Conservation (phyloP, 441 rosid species). For the Euphorbia celastroides region DNA sequence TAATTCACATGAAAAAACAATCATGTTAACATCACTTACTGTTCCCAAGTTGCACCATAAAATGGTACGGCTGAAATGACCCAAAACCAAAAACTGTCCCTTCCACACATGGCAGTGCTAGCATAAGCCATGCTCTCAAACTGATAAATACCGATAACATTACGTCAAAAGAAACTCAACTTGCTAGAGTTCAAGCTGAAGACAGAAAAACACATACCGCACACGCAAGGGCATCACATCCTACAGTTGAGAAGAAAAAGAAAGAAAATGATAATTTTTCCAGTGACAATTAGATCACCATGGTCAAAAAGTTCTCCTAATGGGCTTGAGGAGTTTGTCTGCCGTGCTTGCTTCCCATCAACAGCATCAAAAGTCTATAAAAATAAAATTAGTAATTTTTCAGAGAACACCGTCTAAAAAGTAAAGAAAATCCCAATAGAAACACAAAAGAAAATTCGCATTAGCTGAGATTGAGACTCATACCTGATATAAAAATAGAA, state of each 20-base stretch:
- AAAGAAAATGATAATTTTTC: constrained; percentile 10
- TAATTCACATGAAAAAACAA: constrained; percentile 9
- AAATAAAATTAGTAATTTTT: constrained; percentile 8
- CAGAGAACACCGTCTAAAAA: constrained; percentile 11
- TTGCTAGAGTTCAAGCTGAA: constrained; percentile 8
- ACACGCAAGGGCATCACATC: constrained; percentile 99
- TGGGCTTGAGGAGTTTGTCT: constrained; percentile 91
- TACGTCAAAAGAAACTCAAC: constrained; percentile 12
- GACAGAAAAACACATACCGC: constrained; percentile 55
- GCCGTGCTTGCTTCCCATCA: constrained; percentile 99
- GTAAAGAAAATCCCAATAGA: background rate
- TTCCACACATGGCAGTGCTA: constrained; percentile 96
- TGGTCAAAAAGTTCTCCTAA: constrained; percentile 98
- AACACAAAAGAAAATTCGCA: background rate
- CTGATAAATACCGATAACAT: constrained; percentile 33
- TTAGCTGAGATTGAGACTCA: constrained; percentile 15
- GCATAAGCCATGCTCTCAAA: constrained; percentile 86
- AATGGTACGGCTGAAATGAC: constrained; percentile 88
- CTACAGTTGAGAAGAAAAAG: constrained; percentile 34
- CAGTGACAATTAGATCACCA: constrained; percentile 39
- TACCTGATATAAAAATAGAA: constrained; percentile 95
- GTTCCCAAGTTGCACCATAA: constrained; percentile 96
- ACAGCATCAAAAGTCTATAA: constrained; percentile 92
- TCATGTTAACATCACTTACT: constrained; percentile 43
- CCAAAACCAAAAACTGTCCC: constrained; percentile 91